Percentiles rank a stretch among this genome's conserved stretches.
Evolutionary conservation across 345 rosid genomes (phyloP).

Genomic region (Ricinus communis): DNA sequence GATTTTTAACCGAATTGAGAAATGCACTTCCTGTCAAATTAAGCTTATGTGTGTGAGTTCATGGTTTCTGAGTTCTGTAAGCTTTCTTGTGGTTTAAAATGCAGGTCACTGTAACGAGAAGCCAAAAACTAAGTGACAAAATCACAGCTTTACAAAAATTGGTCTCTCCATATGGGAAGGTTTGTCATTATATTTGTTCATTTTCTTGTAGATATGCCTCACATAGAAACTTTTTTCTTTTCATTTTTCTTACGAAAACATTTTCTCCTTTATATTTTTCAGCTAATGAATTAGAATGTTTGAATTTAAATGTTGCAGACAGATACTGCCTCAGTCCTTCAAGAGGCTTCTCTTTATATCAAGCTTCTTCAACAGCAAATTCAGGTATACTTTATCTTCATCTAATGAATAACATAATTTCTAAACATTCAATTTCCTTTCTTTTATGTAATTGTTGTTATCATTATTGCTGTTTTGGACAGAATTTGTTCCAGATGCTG

Average conservation of each 20-base stretch:
- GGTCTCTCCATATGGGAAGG: conserved; percentile 81
- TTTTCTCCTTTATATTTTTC: background rate
- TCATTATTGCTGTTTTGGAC: background rate
- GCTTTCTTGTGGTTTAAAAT: conserved; percentile 4
- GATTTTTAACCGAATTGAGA: no score
- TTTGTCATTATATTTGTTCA: conserved; percentile 5
- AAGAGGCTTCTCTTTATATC: conserved; percentile 61
- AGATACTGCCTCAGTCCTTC: conserved; percentile 72
- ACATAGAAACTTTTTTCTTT: no score
- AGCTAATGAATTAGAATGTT: background rate
- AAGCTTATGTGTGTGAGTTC: no score
- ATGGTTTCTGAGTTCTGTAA: background rate
- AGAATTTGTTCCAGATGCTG: conserved; percentile 50
- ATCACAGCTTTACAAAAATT: conserved; percentile 65
- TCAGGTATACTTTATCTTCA: conserved; percentile 32
- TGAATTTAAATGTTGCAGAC: conserved; percentile 41
- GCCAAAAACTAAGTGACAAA: conserved; percentile 63
- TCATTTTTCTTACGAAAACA: no score
- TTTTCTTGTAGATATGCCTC: no score
- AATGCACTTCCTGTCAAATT: no score
- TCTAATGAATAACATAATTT: background rate
- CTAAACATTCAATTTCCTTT: background rate
- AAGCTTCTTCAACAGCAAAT: conserved; percentile 62
- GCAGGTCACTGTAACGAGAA: conserved; percentile 49
- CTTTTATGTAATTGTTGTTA: background rate